Evolutionary conservation across 495 filamentous ascomycete species (phyloP).

Genomic region (Neurospora tetrasperma): DNA sequence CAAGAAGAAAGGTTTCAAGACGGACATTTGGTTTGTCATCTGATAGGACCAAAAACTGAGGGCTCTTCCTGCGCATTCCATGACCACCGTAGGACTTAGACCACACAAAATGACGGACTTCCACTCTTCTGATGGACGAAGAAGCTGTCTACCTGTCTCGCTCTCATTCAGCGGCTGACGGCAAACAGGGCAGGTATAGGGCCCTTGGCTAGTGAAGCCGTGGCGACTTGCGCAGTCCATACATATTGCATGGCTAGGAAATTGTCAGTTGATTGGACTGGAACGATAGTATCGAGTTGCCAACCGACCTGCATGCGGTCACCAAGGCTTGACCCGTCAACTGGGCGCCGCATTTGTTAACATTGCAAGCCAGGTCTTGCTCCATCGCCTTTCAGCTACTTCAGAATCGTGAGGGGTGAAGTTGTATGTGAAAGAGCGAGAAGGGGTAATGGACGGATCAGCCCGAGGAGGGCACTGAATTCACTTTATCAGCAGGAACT

Average conservation of each 20-base stretch:
- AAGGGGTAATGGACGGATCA: neutral
- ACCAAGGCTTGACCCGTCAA: conserved; percentile 72
- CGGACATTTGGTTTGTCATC: conserved; percentile 79
- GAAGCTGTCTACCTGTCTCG: conserved; percentile 55
- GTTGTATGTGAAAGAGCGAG: neutral
- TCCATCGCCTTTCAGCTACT: conserved; percentile 44
- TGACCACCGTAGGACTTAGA: conserved; percentile 69
- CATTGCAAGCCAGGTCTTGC: conserved; percentile 67
- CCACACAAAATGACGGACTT: conserved; percentile 86
- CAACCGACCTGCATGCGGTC: conserved; percentile 73
- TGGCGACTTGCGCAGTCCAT: conserved; percentile 58
- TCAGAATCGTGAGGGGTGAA: neutral
- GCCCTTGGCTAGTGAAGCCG: conserved; percentile 50
- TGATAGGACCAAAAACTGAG: conserved; percentile 89
- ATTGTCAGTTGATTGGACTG: neutral
- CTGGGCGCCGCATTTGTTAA: conserved; percentile 63
- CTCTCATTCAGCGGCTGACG: conserved; percentile 54
- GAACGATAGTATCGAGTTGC: neutral
- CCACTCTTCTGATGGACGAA: conserved; percentile 88
- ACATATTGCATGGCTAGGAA: conserved; percentile 75
- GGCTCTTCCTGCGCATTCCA: conserved; percentile 81
- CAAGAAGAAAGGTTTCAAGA: neutral
- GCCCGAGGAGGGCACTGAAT: neutral
- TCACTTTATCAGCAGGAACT: neutral
- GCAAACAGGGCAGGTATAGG: conserved; percentile 73